phyloP scores from a whole-genome alignment of 139 green algal genomes.

The Coelastrella sp. region DNA sequence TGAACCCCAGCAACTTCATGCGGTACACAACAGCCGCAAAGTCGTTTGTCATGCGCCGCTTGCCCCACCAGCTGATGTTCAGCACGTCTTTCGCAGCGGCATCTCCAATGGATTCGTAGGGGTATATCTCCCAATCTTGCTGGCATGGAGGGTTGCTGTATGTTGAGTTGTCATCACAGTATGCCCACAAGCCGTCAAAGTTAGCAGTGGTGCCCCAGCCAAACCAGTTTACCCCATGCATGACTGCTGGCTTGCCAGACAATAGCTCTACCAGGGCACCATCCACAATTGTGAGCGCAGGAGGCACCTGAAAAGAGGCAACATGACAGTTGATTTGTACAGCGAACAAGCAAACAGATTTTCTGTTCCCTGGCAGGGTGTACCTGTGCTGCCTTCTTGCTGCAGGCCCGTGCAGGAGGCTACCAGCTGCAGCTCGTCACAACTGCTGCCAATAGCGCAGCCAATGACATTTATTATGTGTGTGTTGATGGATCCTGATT shows the following conservation, averaged over 20 bases:
- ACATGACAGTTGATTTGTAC: background rate
- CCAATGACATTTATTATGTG: too few relatives aligned
- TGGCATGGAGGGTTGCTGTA: background rate
- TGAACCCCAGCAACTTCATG: conserved; percentile 69
- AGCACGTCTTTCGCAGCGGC: background rate
- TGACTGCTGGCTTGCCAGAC: background rate
- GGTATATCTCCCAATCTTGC: background rate
- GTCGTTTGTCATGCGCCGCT: conserved; percentile 50
- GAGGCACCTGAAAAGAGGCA: conserved; percentile 16
- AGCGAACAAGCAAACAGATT: too few relatives aligned
- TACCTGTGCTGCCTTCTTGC: background rate
- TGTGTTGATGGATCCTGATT: too few relatives aligned
- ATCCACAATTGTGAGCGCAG: background rate
- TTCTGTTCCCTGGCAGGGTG: background rate
- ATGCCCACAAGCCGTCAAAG: conserved; percentile 27
- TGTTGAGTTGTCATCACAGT: background rate
- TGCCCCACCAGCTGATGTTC: conserved; percentile 18
- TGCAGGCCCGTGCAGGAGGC: too few relatives aligned
- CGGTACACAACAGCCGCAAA: conserved; percentile 57
- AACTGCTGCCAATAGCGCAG: too few relatives aligned
- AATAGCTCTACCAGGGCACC: background rate
- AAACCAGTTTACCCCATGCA: conserved; percentile 37
- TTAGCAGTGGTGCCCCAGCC: conserved; percentile 8
- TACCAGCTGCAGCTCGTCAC: too few relatives aligned
- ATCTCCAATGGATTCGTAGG: background rate